Percentiles rank a stretch among this genome's conserved stretches.
Conservation (phyloP, 2,329 filamentous ascomycete genomes). For the Fusarium burgessii region DNA sequence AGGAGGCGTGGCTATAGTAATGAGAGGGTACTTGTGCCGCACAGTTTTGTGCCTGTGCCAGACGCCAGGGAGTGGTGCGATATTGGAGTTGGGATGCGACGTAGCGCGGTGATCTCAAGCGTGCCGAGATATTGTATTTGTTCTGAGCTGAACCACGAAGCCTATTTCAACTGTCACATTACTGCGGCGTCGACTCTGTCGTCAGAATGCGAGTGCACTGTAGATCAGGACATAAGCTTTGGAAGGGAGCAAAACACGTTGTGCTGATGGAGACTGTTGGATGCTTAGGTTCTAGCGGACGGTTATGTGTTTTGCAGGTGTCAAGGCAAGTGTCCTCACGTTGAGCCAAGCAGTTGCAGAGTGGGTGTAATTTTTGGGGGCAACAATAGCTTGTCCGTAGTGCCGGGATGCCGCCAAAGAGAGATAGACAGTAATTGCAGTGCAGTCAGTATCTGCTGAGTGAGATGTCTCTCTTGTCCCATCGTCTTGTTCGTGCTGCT, state of each 20-base stretch:
- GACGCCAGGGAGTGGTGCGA: conserved; percentile 37
- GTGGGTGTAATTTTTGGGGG: conserved; percentile 33
- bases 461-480: conserved; percentile 27
- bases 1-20: conserved; percentile 37
- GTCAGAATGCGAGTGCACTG: neutral
- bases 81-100: conserved; percentile 29
- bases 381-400: conserved; percentile 40
- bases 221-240: neutral
- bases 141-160: conserved; percentile 15
- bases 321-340: conserved; percentile 19
- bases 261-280: conserved; percentile 6
- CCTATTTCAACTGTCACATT: neutral
- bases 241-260: conserved; percentile 2
- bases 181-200: neutral
- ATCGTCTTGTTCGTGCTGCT: conserved; percentile 3
- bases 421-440: neutral
- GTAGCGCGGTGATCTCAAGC: conserved; percentile 33
- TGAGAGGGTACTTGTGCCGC: conserved; percentile 29
- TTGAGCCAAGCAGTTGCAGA: conserved; percentile 28
- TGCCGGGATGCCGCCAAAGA: conserved; percentile 31
- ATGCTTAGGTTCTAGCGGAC: conserved; percentile 14
- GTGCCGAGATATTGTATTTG: conserved; percentile 36
- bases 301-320: conserved; percentile 38
- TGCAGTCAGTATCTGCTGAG: conserved; percentile 8
- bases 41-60: conserved; percentile 37